phyloP scores from a whole-genome alignment of 1,139 yeast species.

The Scheffersomyces insectosa region DNA sequence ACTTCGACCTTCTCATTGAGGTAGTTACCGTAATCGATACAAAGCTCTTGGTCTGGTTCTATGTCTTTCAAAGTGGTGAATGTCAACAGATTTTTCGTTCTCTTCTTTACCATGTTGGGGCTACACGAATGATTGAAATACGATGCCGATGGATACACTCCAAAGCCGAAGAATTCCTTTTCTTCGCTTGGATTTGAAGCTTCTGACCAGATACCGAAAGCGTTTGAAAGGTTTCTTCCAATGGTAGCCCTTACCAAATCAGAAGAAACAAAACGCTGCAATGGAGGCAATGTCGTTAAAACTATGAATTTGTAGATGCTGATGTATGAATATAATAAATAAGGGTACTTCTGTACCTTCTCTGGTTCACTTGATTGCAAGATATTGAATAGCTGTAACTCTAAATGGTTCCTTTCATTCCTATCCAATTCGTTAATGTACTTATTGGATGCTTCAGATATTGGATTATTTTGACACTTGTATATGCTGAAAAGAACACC shows the following conservation, averaged over 20 bases:
- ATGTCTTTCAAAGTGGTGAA: constrained; percentile 34
- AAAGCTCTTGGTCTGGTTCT: constrained; percentile 49
- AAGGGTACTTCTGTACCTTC: constrained; percentile 52
- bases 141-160: constrained; percentile 68
- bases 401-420: constrained; percentile 16
- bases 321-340: constrained; percentile 50
- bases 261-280: constrained; percentile 42
- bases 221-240: constrained; percentile 70
- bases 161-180: constrained; percentile 66
- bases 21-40: constrained; percentile 63
- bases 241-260: constrained; percentile 46
- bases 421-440: constrained; percentile 9
- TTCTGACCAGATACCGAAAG: constrained; percentile 72
- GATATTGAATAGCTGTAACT: constrained; percentile 34
- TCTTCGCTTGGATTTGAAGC: constrained; percentile 38
- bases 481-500: constrained; percentile 30
- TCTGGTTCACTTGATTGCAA: constrained; percentile 59
- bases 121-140: constrained; percentile 65
- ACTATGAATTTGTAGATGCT: constrained; percentile 52
- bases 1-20: constrained; percentile 39
- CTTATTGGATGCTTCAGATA: constrained; percentile 2
- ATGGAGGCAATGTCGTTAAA: constrained; percentile 37
- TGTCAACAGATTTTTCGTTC: constrained; percentile 20
- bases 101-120: constrained; percentile 21
- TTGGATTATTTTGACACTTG: constrained; percentile 9